Evolutionary conservation across 2,329 filamentous ascomycete genomes (phyloP), one percentile per base, ranked within the genome.

Genomic region (Nemania sp.): DNA sequence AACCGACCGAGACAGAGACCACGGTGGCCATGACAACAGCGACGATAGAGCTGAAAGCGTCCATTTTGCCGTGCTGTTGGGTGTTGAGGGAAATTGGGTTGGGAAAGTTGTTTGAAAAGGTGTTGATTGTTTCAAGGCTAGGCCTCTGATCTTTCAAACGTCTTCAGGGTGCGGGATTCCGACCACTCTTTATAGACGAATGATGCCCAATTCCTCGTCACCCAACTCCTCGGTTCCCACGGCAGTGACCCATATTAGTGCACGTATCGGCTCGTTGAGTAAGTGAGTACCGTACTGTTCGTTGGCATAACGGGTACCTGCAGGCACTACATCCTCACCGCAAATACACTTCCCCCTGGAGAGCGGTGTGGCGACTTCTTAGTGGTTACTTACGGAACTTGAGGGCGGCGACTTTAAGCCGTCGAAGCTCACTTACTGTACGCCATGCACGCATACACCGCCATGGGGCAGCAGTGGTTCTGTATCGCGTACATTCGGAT

Each of bases 41-140:
- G 39, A 61, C 20, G 39, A 50, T 28, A 52, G 57, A 54, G 54
- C 42, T 33, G 44, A 51, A 49, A 45, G 60, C 57, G 39, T 62
- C 60, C 60, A 62, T 62, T 46, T 47, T 57, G 30, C 26, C 31
- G 14, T 39, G 52, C 49, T 56, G 57, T 42, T 52, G 45, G 31
- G 33, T 31, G 5, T 41, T 48, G 23, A 43, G 44, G 39, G 24
- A 42, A 42, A 45, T 12, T 44, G 51, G 36, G 34, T 42, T 55
- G 22, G 41, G 36, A 56, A 49, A 49, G 39, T 42, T 52, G 42
- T 57, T 36, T 6, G 36, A 44, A 49, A 50, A 17, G 41, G 24
- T 57, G 45, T 58, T 54, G 52, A 41, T 55, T 11, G 56, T 24
- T 47, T 54, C 30, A 61, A 61, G 59, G 59, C 59, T 39, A 40